Base-by-base conservation (phyloP, 768 basidiomycete species). In the Termitomyces titanicus region DNA sequence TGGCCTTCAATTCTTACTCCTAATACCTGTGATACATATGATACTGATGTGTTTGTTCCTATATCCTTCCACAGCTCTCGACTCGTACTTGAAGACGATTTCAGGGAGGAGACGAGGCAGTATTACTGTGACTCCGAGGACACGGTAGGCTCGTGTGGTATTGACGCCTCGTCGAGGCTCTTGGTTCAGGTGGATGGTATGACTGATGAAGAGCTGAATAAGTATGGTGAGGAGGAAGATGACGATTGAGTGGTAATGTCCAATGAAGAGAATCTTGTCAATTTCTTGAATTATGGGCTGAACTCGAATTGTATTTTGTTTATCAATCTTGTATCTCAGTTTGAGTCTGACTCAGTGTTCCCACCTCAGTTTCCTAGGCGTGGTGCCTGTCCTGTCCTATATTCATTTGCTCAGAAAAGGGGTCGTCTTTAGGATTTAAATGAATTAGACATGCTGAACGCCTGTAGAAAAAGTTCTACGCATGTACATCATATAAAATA, bases 51-150 rank as follows among this genome's bases (percentile, higher is more conserved):
- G 15, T 9, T n/a, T 3, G 8, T 52, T 25, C 17, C 2, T 22
- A 27, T 3, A 8, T 44, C 43, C 18, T 12, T 44, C 17, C n/a
- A 25, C 31, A 63, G 62, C 1, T 51, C 59, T n/a, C 51, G 53
- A 4, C 48, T 63, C 7, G 13, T 63, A 3, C 54, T 63, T 29
- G 34, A 53, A 33, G 52, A 46, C 8, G 44, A 58, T 17, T 38
- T 33, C 1, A 29, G 47, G 17, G 56, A 40, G 5, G 49, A 50
- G 24, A 9, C 47, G 9, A 37, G 17, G n/a, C 29, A 42, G 38
- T 57, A 53, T 18, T 43, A 44, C 9, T 57, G 59, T 11, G 22
- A 51, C 22, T 54, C 56, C 5, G 61, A 63, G 2, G 59, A 58
- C 31, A 60, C 55, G 43, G 49, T 60, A 39, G 49, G 43, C 45